A percentile compares a stretch with the other conserved stretches of the same genome.
These are phyloP conservation scores for Calonectria honghensis DNA, from an alignment of 2,329 filamentous ascomycete genomes.

Conservation along the genomic window DNA sequence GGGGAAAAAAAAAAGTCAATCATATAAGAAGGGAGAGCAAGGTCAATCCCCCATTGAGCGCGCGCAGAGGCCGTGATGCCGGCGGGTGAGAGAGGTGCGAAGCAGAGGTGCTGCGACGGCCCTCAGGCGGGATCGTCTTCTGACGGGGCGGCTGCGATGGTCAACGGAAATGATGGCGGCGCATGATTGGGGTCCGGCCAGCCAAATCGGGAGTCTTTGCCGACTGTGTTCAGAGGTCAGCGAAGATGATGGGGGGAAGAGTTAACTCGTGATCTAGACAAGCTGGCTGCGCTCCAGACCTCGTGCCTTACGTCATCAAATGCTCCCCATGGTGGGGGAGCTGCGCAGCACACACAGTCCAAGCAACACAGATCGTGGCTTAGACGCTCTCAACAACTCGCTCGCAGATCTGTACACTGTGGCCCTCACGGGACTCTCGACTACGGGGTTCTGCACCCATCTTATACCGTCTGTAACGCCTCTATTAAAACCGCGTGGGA, in stretches of 20 bases:
- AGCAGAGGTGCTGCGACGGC: slow-evolving; percentile 19
- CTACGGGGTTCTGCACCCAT: neutral
- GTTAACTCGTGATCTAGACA: slow-evolving; percentile 49
- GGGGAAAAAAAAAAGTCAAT: slow-evolving; percentile 11
- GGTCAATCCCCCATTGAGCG: slow-evolving; percentile 36
- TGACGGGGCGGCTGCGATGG: slow-evolving; percentile 53
- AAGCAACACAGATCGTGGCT: slow-evolving; percentile 30
- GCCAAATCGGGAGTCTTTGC: slow-evolving; percentile 25
- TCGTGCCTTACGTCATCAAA: slow-evolving; percentile 55
- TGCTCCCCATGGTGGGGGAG: slow-evolving; percentile 27
- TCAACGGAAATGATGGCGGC: slow-evolving; percentile 48
- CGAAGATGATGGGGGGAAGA: slow-evolving; percentile 27
- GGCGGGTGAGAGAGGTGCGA: slow-evolving; percentile 25
- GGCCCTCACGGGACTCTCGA: slow-evolving; percentile 23
- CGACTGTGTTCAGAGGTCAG: slow-evolving; percentile 27
- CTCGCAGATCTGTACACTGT: slow-evolving; percentile 13
- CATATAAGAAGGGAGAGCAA: slow-evolving; percentile 31
- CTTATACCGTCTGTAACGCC: slow-evolving; percentile 25
- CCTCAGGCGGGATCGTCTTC: slow-evolving; percentile 57
- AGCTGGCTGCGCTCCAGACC: slow-evolving; percentile 36
- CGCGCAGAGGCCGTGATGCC: slow-evolving; percentile 38
- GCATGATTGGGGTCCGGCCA: slow-evolving; percentile 50
- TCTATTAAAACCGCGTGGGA: slow-evolving; percentile 36
- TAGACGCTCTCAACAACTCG: slow-evolving; percentile 22
- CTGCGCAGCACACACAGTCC: slow-evolving; percentile 22